Evolutionary conservation across 1,139 yeast genomes (phyloP), one percentile per base, ranked within the genome.

Genomic region (Sugiyamaella castrensis): DNA sequence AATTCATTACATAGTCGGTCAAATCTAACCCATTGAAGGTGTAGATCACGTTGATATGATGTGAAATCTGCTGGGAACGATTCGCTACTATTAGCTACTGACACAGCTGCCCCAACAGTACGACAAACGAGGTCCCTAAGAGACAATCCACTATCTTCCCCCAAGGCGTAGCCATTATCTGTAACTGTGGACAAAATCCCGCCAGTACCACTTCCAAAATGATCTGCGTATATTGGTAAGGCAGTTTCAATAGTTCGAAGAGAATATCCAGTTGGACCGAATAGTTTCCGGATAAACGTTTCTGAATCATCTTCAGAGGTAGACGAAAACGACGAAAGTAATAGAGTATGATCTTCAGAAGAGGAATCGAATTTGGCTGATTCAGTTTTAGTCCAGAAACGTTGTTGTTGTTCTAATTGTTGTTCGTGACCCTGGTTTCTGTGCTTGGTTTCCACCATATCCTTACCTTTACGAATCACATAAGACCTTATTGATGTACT

Each of bases 1-100:
- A 85, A 73, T 59, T 87, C 95, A 50, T 77, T 81, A 62, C 91
- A 83, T 32, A 84, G 68, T 2, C 83, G 72, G 51, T 78, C 79
- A 48, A 85, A 75, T 54, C 80, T 77, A 43, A 73, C 68, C 88
- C 91, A 84, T 53, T 76, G 76, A 35, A 62, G 65, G 33, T 65
- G 63, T 19, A 73, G 48, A 16, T 65, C 65, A 1, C 59, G 48
- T 28, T 62, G 61, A 51, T 66, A 65, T 10, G 61, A 60, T n/a
- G 49, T 37, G 40, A 48, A 58, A 36, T 59, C 61, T 5, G 51
- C 31, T 15, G 35, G 35, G 13, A 29, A 33, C 29, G 37, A 26
- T 16, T 37, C 41, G 13, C 42, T 47, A 4, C 52, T 31, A 12
- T 32, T 36, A 15, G 47, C 51, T 19, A 50, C 52, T 52, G 61